Conservation (phyloP, 495 filamentous ascomycete species). For the Aspergillus sparsus region DNA sequence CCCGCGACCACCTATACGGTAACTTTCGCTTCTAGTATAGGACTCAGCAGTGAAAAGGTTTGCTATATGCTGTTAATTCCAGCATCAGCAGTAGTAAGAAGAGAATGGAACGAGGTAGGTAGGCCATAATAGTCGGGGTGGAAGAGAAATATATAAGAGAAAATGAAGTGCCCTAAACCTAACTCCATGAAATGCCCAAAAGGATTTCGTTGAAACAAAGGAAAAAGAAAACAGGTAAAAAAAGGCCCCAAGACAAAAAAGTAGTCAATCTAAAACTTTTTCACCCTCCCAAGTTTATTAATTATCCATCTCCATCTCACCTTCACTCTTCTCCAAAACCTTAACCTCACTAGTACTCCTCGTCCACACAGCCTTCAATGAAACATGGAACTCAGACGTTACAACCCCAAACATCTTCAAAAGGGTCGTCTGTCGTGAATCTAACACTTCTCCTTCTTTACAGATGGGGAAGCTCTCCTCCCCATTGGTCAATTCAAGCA, state of each 20-base stretch:
- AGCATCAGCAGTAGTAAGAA: slow-evolving; percentile 17
- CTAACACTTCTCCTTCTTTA: slow-evolving; percentile 75
- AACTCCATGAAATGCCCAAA: slow-evolving; percentile 40
- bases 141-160: slow-evolving; percentile 26
- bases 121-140: too few relatives aligned
- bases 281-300: slow-evolving; percentile 27
- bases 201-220: slow-evolving; percentile 33
- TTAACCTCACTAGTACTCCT: slow-evolving; percentile 44
- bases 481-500: slow-evolving; percentile 73
- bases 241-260: slow-evolving; percentile 10
- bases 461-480: slow-evolving; percentile 71
- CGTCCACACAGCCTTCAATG: slow-evolving; percentile 64
- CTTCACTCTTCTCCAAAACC: slow-evolving; percentile 40
- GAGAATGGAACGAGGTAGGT: too few relatives aligned
- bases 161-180: slow-evolving; percentile 38
- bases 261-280: slow-evolving; percentile 17
- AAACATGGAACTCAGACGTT: slow-evolving; percentile 83
- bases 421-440: slow-evolving; percentile 85
- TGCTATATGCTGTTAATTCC: too few relatives aligned
- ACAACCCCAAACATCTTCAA: slow-evolving; percentile 91
- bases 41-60: too few relatives aligned
- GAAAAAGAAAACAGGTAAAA: slow-evolving; percentile 18
- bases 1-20: too few relatives aligned
- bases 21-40: too few relatives aligned
- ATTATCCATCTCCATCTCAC: slow-evolving; percentile 46